These are phyloP conservation scores for Ganoderma lucidum DNA, from an alignment of 1,284 basidiomycete species.

Conservation along the genomic window DNA sequence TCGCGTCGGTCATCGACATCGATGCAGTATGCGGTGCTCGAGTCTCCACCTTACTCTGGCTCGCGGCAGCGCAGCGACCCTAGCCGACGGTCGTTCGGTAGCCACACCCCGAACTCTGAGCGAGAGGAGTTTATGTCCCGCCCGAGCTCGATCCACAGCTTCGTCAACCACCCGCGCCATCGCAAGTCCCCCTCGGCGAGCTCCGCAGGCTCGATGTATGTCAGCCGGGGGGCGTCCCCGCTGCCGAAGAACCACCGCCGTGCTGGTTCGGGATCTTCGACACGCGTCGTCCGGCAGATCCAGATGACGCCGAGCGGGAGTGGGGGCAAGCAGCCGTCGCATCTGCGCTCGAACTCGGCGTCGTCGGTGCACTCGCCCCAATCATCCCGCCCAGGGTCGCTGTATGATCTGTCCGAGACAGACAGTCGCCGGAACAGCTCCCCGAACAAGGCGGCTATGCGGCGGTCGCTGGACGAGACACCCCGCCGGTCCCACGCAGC, in stretches of 20 bases:
- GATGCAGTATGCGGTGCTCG: slow-evolving; percentile 63
- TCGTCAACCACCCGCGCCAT: slow-evolving; percentile 63
- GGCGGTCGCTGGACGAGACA: slow-evolving; percentile 58
- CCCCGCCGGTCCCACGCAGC: slow-evolving; percentile 54
- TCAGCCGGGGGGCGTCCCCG: slow-evolving; percentile 67
- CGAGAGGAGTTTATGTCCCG: slow-evolving; percentile 75
- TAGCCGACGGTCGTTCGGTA: slow-evolving; percentile 70
- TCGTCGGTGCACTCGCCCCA: slow-evolving; percentile 76
- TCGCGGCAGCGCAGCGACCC: slow-evolving; percentile 54
- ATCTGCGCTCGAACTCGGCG: slow-evolving; percentile 74
- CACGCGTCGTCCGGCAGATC: slow-evolving; percentile 75
- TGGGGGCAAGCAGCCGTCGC: slow-evolving; percentile 45
- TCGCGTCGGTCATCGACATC: slow-evolving; percentile 79
- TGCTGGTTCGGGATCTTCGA: slow-evolving; percentile 78
- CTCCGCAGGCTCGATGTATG: slow-evolving; percentile 71
- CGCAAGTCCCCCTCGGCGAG: slow-evolving; percentile 79
- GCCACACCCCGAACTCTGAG: slow-evolving; percentile 82
- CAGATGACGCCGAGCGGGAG: slow-evolving; percentile 48
- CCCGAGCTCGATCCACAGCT: slow-evolving; percentile 78
- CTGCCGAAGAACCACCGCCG: slow-evolving; percentile 76
- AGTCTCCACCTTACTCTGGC: slow-evolving; percentile 54
- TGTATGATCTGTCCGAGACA: slow-evolving; percentile 76
- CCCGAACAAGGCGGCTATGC: slow-evolving; percentile 54
- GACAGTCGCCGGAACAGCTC: slow-evolving; percentile 63
- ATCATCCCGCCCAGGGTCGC: slow-evolving; percentile 77